Percentiles rank a stretch among this genome's conserved stretches.
Evolutionary conservation across 2,329 filamentous ascomycete genomes (phyloP).

Genomic region (Plenodomus biglobosus): DNA sequence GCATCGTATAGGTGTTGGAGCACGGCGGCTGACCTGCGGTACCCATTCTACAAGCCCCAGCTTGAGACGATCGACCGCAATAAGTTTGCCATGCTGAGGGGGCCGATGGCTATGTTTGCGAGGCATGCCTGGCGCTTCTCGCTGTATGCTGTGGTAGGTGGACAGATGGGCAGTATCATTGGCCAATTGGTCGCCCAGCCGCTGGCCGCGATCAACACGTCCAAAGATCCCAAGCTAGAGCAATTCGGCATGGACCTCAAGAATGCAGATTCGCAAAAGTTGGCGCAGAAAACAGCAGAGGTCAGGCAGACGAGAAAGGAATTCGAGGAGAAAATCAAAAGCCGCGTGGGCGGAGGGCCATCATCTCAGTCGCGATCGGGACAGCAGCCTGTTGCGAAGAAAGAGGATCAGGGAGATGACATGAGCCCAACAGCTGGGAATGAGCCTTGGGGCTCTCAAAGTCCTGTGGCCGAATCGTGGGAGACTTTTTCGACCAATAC

Average conservation of each 20-base stretch:
- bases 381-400: slow-evolving; percentile 13
- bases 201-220: slow-evolving; percentile 35
- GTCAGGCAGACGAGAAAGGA: slow-evolving; percentile 20
- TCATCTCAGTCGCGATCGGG: slow-evolving; percentile 41
- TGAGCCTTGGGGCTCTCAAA: slow-evolving; percentile 30
- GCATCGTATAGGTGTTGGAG: slow-evolving; percentile 41
- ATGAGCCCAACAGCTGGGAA: slow-evolving; percentile 49
- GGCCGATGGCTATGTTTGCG: slow-evolving; percentile 35
- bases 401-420: slow-evolving; percentile 42
- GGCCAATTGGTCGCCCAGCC: slow-evolving; percentile 40
- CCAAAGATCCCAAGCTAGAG: slow-evolving; percentile 46
- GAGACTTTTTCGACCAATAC: slow-evolving; percentile 17
- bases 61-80: slow-evolving; percentile 44
- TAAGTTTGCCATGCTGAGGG: slow-evolving; percentile 40
- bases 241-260: slow-evolving; percentile 44
- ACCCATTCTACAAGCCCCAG: slow-evolving; percentile 48
- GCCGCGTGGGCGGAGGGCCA: slow-evolving; percentile 34
- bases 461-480: slow-evolving; percentile 11
- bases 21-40: slow-evolving; percentile 40
- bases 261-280: slow-evolving; percentile 17
- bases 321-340: slow-evolving; percentile 22
- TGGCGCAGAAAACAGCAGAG: slow-evolving; percentile 12
- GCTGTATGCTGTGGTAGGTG: slow-evolving; percentile 28
- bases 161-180: slow-evolving; percentile 37
- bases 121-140: slow-evolving; percentile 31